Evolutionary conservation across 140 eudicot species (phyloP).

Genomic region (Oenanthe javanica): DNA sequence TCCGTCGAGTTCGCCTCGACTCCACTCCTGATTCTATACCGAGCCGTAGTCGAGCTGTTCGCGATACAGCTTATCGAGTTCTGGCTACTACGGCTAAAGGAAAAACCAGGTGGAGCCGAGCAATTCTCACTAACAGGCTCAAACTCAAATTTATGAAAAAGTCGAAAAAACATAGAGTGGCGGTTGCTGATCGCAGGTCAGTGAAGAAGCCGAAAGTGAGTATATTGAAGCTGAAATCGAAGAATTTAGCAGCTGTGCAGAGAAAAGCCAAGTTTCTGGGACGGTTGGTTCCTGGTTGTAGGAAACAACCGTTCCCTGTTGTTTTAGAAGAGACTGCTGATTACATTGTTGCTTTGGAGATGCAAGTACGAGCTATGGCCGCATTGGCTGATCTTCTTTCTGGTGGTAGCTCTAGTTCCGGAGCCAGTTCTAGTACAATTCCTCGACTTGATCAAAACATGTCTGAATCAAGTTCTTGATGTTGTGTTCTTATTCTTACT

Average conservation of each 20-base stretch:
- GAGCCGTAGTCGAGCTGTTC: constrained; percentile 45
- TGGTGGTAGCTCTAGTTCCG: constrained; percentile 29
- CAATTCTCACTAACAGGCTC: constrained; percentile 58
- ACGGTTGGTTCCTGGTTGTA: constrained; percentile 12
- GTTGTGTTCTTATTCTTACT: neutral
- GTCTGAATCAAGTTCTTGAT: constrained; percentile 18
- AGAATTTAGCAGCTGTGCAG: constrained; percentile 50
- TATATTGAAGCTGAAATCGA: constrained; percentile 41
- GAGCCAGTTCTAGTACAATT: constrained; percentile 12
- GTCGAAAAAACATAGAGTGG: constrained; percentile 28
- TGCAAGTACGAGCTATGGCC: constrained; percentile 74
- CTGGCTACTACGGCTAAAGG: constrained; percentile 81
- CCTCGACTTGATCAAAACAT: constrained; percentile 20
- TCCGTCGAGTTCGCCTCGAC: constrained; percentile 54
- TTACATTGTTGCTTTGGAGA: constrained; percentile 76
- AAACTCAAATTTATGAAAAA: constrained; percentile 52
- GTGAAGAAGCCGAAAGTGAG: constrained; percentile 48
- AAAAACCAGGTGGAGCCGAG: constrained; percentile 86
- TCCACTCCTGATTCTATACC: constrained; percentile 14
- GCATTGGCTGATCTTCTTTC: constrained; percentile 56
- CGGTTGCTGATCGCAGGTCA: constrained; percentile 35
- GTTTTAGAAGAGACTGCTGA: constrained; percentile 68
- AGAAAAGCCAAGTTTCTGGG: constrained; percentile 49
- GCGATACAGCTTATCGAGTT: constrained; percentile 74
- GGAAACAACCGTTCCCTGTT: constrained; percentile 66